Conservation (phyloP, 352 stramenopile genomes). For the Phytophthora multivora region DNA sequence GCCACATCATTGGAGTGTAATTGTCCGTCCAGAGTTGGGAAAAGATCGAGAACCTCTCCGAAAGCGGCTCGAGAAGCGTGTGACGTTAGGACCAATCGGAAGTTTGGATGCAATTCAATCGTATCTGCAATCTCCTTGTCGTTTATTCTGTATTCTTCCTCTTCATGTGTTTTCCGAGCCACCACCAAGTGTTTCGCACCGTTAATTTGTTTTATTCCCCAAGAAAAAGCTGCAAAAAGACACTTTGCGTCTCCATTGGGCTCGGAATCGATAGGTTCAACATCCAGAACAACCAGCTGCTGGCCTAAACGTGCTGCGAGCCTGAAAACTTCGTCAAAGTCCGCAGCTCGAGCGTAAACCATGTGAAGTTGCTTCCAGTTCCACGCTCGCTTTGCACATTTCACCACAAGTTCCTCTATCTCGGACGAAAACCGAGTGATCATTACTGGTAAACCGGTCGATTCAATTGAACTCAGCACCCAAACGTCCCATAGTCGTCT, state of each 20-base stretch:
- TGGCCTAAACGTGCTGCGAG: conserved; percentile 50
- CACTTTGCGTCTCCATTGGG: conserved; percentile 10
- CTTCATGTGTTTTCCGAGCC: neutral
- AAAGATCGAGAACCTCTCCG: conserved; percentile 39
- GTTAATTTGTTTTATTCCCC: conserved; percentile 27
- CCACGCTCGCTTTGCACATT: conserved; percentile 45
- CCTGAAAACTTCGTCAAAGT: conserved; percentile 40
- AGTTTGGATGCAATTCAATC: conserved; percentile 41
- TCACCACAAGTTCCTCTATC: conserved; percentile 51
- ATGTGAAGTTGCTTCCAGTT: conserved; percentile 51
- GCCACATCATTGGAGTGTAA: conserved; percentile 35
- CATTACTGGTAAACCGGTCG: conserved; percentile 33
- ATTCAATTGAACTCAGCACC: conserved; percentile 37
- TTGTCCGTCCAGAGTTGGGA: conserved; percentile 42
- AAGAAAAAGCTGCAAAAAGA: conserved; percentile 36
- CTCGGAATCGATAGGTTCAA: conserved; percentile 48
- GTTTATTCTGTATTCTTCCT: neutral
- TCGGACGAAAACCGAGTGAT: conserved; percentile 47
- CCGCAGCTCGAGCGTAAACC: conserved; percentile 35
- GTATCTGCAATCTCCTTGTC: neutral
- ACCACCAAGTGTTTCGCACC: conserved; percentile 16
- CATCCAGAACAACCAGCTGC: conserved; percentile 64
- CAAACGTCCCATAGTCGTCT: conserved; percentile 48
- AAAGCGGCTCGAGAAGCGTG: conserved; percentile 35
- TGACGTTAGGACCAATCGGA: conserved; percentile 54